Percentiles rank a stretch among this genome's conserved stretches.
phyloP scores from a whole-genome alignment of 257 asterid genomes.

The Solanum gandarillasii region DNA sequence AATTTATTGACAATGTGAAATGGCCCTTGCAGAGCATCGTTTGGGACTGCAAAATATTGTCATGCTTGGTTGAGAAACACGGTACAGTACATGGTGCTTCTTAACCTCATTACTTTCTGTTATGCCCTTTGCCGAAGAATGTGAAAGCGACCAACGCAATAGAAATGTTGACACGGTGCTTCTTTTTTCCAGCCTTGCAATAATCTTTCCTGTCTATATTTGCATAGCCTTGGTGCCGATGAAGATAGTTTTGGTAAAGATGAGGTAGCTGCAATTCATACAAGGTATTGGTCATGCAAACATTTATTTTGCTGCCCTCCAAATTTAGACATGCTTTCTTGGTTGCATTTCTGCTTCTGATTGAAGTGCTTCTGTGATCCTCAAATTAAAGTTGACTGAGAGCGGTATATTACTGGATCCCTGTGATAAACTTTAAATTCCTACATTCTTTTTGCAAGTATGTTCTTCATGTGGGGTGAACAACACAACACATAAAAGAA shows the following conservation, averaged over 20 bases:
- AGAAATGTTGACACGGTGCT: constrained; percentile 8
- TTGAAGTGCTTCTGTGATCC: neutral
- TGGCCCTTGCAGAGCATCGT: constrained; percentile 79
- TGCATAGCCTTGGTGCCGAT: constrained; percentile 82
- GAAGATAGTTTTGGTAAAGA: constrained; percentile 96
- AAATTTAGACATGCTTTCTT: neutral
- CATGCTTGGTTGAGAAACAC: constrained; percentile 92
- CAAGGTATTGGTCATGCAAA: constrained; percentile 44
- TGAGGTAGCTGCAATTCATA: constrained; percentile 91
- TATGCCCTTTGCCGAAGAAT: neutral
- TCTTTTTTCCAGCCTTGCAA: constrained; percentile 69
- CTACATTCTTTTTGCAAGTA: neutral
- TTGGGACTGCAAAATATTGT: constrained; percentile 97
- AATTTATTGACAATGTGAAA: neutral
- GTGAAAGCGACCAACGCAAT: neutral
- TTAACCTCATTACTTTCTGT: neutral
- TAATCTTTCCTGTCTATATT: constrained; percentile 83
- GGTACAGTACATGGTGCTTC: constrained; percentile 28
- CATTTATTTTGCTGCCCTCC: neutral
- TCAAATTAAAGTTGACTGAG: neutral
- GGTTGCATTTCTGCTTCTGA: neutral
- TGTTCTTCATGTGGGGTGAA: neutral
- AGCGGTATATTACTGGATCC: neutral
- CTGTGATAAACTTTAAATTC: neutral
- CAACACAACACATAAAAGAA: neutral